phyloP scores from a whole-genome alignment of 306 rosid species.

The Vigna reflexopilosa region DNA sequence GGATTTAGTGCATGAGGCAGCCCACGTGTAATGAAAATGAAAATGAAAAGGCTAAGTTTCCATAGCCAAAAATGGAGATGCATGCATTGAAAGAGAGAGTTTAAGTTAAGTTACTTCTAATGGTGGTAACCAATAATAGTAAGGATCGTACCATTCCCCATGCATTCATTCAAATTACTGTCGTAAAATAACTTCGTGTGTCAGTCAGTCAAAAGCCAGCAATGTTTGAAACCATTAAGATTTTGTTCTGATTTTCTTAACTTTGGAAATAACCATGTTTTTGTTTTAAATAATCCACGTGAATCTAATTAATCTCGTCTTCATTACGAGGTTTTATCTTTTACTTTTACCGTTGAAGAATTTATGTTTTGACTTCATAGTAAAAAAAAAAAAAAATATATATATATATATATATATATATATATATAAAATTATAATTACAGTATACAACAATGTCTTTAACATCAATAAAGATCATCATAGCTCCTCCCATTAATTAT shows the following conservation, averaged over 20 bases:
- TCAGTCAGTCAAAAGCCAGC: not conserved
- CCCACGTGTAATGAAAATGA: slow-evolving; percentile 57
- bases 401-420: too few relatives aligned
- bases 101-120: not conserved
- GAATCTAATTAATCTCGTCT: not conserved
- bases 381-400: too few relatives aligned
- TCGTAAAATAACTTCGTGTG: not conserved
- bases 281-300: not conserved
- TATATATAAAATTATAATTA: too few relatives aligned
- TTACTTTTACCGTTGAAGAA: too few relatives aligned
- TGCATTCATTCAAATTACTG: not conserved
- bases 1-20: slow-evolving; percentile 47
- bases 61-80: slow-evolving; percentile 15
- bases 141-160: not conserved
- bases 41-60: slow-evolving; percentile 7
- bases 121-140: not conserved
- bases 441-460: too few relatives aligned
- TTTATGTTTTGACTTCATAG: not conserved
- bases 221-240: not conserved
- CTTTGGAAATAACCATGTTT: not conserved
- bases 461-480: too few relatives aligned
- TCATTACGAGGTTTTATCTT: not conserved
- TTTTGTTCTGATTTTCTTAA: not conserved
- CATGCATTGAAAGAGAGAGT: not conserved
- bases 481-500: too few relatives aligned